Percentiles rank a stretch among this genome's conserved stretches.
Conservation (phyloP, 2,329 filamentous ascomycete genomes). For the Botrytis elliptica region DNA sequence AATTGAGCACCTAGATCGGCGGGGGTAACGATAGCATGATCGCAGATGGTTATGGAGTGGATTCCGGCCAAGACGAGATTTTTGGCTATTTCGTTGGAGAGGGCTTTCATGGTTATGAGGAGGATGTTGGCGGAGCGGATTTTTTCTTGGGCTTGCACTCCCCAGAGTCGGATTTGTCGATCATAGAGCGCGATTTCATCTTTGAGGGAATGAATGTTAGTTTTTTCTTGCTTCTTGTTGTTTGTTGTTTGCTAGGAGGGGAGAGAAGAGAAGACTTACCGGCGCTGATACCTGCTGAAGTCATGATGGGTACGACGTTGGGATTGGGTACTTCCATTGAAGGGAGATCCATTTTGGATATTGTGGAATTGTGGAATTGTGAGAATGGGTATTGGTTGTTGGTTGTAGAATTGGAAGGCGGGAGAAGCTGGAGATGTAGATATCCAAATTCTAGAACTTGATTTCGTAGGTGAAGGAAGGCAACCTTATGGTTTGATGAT, state of each 20-base stretch:
- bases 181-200: slow-evolving; percentile 98
- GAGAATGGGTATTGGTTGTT: neutral
- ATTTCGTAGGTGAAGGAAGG: neutral
- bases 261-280: slow-evolving; percentile 34
- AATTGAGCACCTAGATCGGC: slow-evolving; percentile 81
- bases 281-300: slow-evolving; percentile 39
- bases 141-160: slow-evolving; percentile 89
- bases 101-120: slow-evolving; percentile 80
- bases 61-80: slow-evolving; percentile 95
- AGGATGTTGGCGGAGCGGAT: slow-evolving; percentile 88
- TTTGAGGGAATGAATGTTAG: slow-evolving; percentile 37
- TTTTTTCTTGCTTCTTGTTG: neutral
- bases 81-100: slow-evolving; percentile 94
- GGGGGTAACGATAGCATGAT: slow-evolving; percentile 72
- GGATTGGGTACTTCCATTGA: slow-evolving; percentile 10
- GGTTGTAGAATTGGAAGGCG: neutral
- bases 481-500: neutral
- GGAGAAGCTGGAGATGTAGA: neutral
- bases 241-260: neutral
- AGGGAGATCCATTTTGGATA: neutral
- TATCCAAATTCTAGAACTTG: neutral
- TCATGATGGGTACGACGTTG: slow-evolving; percentile 18
- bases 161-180: slow-evolving; percentile 95
- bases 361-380: neutral
- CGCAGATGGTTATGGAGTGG: slow-evolving; percentile 83